Percentiles rank a stretch among this genome's conserved stretches.
Conservation (phyloP, 2,329 filamentous ascomycete species). For the Penicillium sp. region DNA sequence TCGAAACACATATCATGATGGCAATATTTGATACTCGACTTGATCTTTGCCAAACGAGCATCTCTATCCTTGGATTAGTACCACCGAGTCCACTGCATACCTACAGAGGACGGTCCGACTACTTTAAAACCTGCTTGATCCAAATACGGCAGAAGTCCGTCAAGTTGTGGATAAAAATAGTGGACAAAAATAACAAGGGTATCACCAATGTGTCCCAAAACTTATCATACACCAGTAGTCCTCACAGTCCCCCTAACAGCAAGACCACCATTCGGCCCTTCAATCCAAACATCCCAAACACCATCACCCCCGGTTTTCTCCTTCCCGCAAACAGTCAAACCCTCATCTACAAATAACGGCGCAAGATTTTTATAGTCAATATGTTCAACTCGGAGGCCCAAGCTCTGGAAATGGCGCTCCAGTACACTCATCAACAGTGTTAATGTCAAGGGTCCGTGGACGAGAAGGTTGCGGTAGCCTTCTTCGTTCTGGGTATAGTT, state of each 20-base stretch:
- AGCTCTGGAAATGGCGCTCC: slow-evolving; percentile 54
- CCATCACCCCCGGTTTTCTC: slow-evolving; percentile 45
- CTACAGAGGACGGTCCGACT: not conserved
- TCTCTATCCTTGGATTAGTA: too few species aligned
- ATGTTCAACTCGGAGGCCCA: slow-evolving; percentile 49
- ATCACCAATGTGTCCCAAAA: not conserved
- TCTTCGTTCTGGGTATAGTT: slow-evolving; percentile 71
- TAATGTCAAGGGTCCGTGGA: slow-evolving; percentile 84
- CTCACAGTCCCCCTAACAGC: slow-evolving; percentile 63
- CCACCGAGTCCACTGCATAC: not conserved
- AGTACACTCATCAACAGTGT: slow-evolving; percentile 75
- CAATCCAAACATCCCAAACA: slow-evolving; percentile 67
- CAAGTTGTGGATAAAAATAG: too few species aligned
- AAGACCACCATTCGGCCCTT: slow-evolving; percentile 63
- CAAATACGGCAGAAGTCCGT: too few species aligned
- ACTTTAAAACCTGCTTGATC: not conserved
- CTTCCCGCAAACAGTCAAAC: slow-evolving; percentile 70
- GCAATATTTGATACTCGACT: too few species aligned
- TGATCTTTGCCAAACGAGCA: too few species aligned
- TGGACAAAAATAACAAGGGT: not conserved
- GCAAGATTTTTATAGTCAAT: slow-evolving; percentile 81
- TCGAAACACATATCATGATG: not conserved
- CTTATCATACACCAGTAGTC: slow-evolving; percentile 12
- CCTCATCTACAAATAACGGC: slow-evolving; percentile 75
- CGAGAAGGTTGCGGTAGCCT: slow-evolving; percentile 73